Evolutionary conservation across 441 rosid genomes (phyloP).

Genomic region (Euphorbia corollata): DNA sequence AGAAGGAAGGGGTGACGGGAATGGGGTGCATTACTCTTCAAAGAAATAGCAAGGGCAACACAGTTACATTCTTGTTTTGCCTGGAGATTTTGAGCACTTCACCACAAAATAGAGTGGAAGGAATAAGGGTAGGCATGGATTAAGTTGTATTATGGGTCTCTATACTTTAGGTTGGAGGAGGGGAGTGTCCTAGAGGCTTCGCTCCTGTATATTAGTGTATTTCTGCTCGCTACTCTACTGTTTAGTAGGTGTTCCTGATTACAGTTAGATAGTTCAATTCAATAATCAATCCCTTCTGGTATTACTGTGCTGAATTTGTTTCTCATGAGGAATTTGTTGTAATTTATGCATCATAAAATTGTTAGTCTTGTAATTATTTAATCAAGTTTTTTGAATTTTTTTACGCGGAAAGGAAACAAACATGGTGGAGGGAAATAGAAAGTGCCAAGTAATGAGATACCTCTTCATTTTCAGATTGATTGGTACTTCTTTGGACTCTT

Average conservation of each 20-base stretch:
- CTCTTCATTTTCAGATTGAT: constrained; percentile 59
- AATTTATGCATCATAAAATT: background rate
- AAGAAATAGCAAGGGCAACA: background rate
- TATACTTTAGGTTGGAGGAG: background rate
- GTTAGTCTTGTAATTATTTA: background rate
- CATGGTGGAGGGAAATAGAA: background rate
- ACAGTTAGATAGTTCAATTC: background rate
- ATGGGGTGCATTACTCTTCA: background rate
- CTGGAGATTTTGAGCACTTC: background rate
- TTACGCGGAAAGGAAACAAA: constrained; percentile 4
- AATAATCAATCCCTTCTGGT: background rate
- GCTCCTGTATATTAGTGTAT: background rate
- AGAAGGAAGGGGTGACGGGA: background rate
- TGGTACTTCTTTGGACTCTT: constrained; percentile 71
- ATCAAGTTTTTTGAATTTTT: background rate
- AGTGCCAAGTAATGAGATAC: constrained; percentile 25
- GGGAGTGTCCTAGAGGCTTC: background rate
- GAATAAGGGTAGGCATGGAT: background rate
- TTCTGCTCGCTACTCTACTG: background rate
- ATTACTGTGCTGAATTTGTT: background rate
- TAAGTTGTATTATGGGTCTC: background rate
- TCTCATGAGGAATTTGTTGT: background rate
- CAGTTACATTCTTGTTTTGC: background rate
- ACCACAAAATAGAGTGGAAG: background rate
- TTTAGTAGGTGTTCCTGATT: background rate